Evolutionary conservation across 2,329 filamentous ascomycete species (phyloP).

Genomic region (Pseudogymnoascus sp.): DNA sequence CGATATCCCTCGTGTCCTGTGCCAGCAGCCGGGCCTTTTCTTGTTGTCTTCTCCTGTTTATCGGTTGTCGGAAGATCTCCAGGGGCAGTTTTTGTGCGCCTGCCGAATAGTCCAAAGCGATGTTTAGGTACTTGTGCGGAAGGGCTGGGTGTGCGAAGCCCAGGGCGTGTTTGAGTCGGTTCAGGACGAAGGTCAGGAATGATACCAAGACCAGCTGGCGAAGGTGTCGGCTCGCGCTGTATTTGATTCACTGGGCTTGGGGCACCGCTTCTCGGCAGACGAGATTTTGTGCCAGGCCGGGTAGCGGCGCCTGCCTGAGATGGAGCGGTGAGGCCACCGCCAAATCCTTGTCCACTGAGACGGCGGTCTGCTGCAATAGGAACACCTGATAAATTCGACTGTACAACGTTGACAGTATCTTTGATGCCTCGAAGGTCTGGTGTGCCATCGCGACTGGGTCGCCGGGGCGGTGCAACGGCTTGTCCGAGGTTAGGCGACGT

Average conservation of each 20-base stretch:
- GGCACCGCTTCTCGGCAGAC: slow-evolving; percentile 28
- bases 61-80: slow-evolving; percentile 38
- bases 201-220: slow-evolving; percentile 25
- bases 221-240: slow-evolving; percentile 21
- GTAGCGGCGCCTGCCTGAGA: slow-evolving; percentile 26
- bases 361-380: slow-evolving; percentile 13
- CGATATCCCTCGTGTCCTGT: slow-evolving; percentile 80
- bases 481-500: slow-evolving; percentile 24
- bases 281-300: slow-evolving; percentile 27
- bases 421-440: slow-evolving; percentile 44
- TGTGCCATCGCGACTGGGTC: slow-evolving; percentile 64
- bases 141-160: slow-evolving; percentile 45
- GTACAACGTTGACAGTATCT: slow-evolving; percentile 4
- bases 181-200: slow-evolving; percentile 24
- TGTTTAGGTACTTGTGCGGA: slow-evolving; percentile 47
- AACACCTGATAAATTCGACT: slow-evolving; percentile 49
- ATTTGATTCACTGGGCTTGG: slow-evolving; percentile 28
- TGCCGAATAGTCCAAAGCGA: slow-evolving; percentile 71
- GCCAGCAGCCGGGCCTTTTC: slow-evolving; percentile 81
- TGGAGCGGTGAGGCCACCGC: slow-evolving; percentile 16
- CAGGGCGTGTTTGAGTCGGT: slow-evolving; percentile 13
- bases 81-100: slow-evolving; percentile 58
- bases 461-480: slow-evolving; percentile 38
- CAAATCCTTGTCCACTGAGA: slow-evolving; percentile 21
- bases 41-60: slow-evolving; percentile 50